Evolutionary conservation across 805 yeast genomes (phyloP).

Genomic region (Yarrowia sp.): DNA sequence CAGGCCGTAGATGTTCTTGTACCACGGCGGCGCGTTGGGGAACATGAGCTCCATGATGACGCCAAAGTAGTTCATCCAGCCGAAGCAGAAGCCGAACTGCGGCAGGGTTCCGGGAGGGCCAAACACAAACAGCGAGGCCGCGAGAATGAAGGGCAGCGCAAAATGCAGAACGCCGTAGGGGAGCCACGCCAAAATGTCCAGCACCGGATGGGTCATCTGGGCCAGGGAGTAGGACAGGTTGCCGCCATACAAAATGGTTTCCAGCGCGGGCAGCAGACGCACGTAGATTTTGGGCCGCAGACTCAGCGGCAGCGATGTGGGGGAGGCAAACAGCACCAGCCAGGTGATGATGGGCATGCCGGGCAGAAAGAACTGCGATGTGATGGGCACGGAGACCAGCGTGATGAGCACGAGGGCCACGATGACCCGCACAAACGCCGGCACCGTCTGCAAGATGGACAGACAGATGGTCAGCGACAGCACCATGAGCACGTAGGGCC

Average conservation of each 20-base stretch:
- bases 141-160: slow-evolving; percentile 87
- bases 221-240: slow-evolving; percentile 85
- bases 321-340: slow-evolving; percentile 81
- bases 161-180: slow-evolving; percentile 94
- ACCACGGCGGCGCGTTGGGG: slow-evolving; percentile 99
- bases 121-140: slow-evolving; percentile 77
- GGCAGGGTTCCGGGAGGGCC: slow-evolving; percentile 90
- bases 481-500: slow-evolving; percentile 58
- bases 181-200: slow-evolving; percentile 91
- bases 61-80: slow-evolving; percentile 89
- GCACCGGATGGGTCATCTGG: slow-evolving; percentile 64
- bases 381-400: slow-evolving; percentile 70
- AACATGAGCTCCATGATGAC: slow-evolving; percentile 81
- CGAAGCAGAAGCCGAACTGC: slow-evolving; percentile 90
- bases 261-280: slow-evolving; percentile 87
- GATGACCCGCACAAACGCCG: slow-evolving; percentile 46
- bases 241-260: slow-evolving; percentile 90
- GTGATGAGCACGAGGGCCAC: slow-evolving; percentile 55
- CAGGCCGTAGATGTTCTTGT: slow-evolving; percentile 80
- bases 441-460: slow-evolving; percentile 49
- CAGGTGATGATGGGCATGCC: slow-evolving; percentile 86
- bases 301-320: slow-evolving; percentile 71
- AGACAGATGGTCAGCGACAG: slow-evolving; percentile 60
- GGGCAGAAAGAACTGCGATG: slow-evolving; percentile 82
- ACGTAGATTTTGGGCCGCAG: slow-evolving; percentile 91